Percentiles rank a stretch among this genome's conserved stretches.
These are phyloP conservation scores for Ambrosia artemisiifolia DNA, from an alignment of 129 eudicot genomes.

Conservation along the genomic window DNA sequence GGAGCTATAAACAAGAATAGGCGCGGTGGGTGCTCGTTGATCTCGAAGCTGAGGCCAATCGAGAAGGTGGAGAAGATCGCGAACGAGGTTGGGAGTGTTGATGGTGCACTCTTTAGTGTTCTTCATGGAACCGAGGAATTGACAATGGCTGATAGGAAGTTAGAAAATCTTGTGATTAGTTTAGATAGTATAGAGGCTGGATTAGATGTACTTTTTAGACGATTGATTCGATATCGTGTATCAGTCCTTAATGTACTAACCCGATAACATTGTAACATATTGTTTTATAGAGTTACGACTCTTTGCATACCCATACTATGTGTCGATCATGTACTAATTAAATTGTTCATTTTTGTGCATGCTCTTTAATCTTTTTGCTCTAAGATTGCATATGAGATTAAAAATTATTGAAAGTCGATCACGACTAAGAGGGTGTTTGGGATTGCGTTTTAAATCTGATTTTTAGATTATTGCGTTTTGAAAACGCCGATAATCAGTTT, in stretches of 20 bases:
- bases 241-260: slow-evolving; percentile 45
- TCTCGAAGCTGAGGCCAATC: slow-evolving; percentile 30
- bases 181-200: slow-evolving; percentile 37
- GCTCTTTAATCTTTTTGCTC: too few relatives aligned
- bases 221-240: slow-evolving; percentile 42
- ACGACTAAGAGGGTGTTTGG: too few relatives aligned
- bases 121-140: slow-evolving; percentile 32
- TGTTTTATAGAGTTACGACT: background rate
- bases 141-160: slow-evolving; percentile 32
- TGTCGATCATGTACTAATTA: too few relatives aligned
- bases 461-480: too few relatives aligned
- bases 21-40: slow-evolving; percentile 35
- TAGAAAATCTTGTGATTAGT: slow-evolving; percentile 38
- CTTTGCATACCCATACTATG: background rate
- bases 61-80: slow-evolving; percentile 22
- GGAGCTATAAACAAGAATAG: slow-evolving; percentile 20
- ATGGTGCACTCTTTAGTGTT: slow-evolving; percentile 31
- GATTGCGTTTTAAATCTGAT: too few relatives aligned
- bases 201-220: slow-evolving; percentile 35
- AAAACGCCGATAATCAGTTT: too few relatives aligned
- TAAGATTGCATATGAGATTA: too few relatives aligned
- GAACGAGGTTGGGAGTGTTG: slow-evolving; percentile 45
- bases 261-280: slow-evolving; percentile 8
- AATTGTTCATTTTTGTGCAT: too few relatives aligned
- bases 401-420: too few relatives aligned